Base-by-base conservation (phyloP, 352 stramenopile species). In the Pythium guiyangense region DNA sequence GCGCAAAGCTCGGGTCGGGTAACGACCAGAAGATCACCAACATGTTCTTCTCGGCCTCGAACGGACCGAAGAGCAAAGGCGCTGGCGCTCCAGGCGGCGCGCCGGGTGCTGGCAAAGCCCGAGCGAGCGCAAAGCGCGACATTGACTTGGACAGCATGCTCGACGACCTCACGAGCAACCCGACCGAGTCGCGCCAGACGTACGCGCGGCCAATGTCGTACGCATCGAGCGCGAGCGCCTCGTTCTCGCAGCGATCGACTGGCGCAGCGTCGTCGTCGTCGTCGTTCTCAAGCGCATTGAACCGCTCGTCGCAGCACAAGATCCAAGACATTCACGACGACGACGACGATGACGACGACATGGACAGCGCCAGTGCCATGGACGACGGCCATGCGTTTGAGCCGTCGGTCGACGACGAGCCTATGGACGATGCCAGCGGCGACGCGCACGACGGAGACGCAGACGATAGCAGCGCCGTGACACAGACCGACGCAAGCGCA, bases 11-110 rank as follows among this genome's bases (percentile, higher is more conserved):
- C 0, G 79, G 79, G 42, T 64, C 63, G 6, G 75, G 77, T 31
- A 84, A 73, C 37, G 86, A 90, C 48, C 79, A 91, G 62, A 94
- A 95, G 71, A 95, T 95, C 64, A 91, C 84, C 51, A 92, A 89
- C 59, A 91, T 94, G 80, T 94, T 94, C 54, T 92, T 92, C 64
- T 90, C 82, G 15, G 64, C 75, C 12, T 75, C 75, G 10, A 49
- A 69, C 12, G 66, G 64, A 12, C 60, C 72, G 40, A 84, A 78
- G 52, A 40, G 49, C 9, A 76, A 77, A 47, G 63, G 45, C 22
- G 61, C 46, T n/a, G 60, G 59, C 22, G 48, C 59, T 27, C n/a
- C n/a, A n/a, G n/a, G 61, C 6, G 51, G 62, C 20, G 58, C 63
- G 35, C 52, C 71, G 48, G 60, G 62, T 17, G 49, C 47, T 14